phyloP scores from a whole-genome alignment of 768 basidiomycete species.

The Trametes elegans region DNA sequence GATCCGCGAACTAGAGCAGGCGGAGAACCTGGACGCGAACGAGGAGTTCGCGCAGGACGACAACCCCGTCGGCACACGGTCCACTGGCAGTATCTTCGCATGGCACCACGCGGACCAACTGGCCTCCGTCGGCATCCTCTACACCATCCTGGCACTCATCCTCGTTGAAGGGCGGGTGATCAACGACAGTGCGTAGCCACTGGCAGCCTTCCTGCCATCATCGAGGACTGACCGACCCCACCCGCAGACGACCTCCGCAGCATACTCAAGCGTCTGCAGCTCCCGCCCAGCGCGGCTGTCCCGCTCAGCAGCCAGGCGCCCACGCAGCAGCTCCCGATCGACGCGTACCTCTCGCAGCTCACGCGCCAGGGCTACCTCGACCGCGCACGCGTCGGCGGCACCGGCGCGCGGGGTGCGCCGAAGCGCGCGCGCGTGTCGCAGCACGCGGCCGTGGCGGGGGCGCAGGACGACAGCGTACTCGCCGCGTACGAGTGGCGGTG shows the following conservation, averaged over 20 bases:
- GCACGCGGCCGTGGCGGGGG: slow-evolving; percentile 35
- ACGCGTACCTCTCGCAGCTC: slow-evolving; percentile 62
- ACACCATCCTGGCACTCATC: slow-evolving; percentile 79
- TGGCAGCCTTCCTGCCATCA: neutral
- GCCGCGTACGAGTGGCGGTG: slow-evolving; percentile 74
- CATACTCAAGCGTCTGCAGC: slow-evolving; percentile 66
- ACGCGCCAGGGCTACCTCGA: slow-evolving; percentile 79
- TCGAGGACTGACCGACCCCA: neutral
- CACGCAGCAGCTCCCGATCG: slow-evolving; percentile 52
- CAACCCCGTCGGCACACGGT: slow-evolving; percentile 42
- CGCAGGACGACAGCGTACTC: slow-evolving; percentile 36
- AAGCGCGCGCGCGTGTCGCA: slow-evolving; percentile 55
- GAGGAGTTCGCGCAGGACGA: slow-evolving; percentile 50
- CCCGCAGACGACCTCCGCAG: slow-evolving; percentile 66
- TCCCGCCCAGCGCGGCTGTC: slow-evolving; percentile 49
- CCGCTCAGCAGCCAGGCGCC: slow-evolving; percentile 51
- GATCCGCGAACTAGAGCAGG: slow-evolving; percentile 45
- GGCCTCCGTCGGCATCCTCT: slow-evolving; percentile 68
- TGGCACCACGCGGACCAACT: slow-evolving; percentile 72
- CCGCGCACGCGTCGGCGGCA: slow-evolving; percentile 43
- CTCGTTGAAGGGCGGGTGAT: slow-evolving; percentile 78
- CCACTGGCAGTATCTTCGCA: slow-evolving; percentile 68
- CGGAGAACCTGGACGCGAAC: slow-evolving; percentile 44
- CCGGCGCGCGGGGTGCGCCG: slow-evolving; percentile 35
- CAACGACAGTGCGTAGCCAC: slow-evolving; percentile 60